Percentiles rank a stretch among this genome's conserved stretches.
Evolutionary conservation across 2,329 filamentous ascomycete species (phyloP).

Genomic region (Cladorrhinum sp.): DNA sequence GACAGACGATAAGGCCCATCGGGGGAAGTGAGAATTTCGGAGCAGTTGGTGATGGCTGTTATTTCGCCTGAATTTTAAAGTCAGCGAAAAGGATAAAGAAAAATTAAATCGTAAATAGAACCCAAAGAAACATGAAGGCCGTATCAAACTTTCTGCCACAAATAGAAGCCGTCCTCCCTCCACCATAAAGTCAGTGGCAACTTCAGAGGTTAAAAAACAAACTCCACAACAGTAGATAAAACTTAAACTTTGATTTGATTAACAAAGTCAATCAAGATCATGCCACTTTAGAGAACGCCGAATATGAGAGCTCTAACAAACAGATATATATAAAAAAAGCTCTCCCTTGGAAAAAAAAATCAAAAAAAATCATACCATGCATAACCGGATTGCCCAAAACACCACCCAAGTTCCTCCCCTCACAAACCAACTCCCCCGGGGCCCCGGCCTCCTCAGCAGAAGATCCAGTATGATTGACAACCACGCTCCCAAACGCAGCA

Average conservation of each 20-base stretch:
- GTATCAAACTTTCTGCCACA: too few relatives aligned
- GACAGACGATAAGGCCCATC: conserved; percentile 43
- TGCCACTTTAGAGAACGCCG: too few relatives aligned
- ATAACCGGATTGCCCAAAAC: conserved; percentile 49
- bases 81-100: conserved; percentile 44
- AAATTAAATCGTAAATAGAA: too few relatives aligned
- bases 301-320: too few relatives aligned
- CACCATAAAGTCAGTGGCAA: too few relatives aligned
- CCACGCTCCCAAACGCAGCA: conserved; percentile 50
- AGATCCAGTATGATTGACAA: conserved; percentile 52
- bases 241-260: too few relatives aligned
- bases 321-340: background rate
- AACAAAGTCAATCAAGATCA: too few relatives aligned
- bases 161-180: too few relatives aligned
- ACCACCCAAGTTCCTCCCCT: conserved; percentile 45
- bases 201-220: background rate
- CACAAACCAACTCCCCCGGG: conserved; percentile 47
- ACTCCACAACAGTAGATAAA: too few relatives aligned
- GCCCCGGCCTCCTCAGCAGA: conserved; percentile 21
- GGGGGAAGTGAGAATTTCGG: conserved; percentile 44
- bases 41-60: conserved; percentile 53
- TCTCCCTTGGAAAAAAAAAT: background rate
- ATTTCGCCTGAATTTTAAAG: conserved; percentile 50
- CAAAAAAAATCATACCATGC: conserved; percentile 41
- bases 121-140: too few relatives aligned